phyloP scores from a whole-genome alignment of 352 stramenopile species.

The Globisporangium canariense region DNA sequence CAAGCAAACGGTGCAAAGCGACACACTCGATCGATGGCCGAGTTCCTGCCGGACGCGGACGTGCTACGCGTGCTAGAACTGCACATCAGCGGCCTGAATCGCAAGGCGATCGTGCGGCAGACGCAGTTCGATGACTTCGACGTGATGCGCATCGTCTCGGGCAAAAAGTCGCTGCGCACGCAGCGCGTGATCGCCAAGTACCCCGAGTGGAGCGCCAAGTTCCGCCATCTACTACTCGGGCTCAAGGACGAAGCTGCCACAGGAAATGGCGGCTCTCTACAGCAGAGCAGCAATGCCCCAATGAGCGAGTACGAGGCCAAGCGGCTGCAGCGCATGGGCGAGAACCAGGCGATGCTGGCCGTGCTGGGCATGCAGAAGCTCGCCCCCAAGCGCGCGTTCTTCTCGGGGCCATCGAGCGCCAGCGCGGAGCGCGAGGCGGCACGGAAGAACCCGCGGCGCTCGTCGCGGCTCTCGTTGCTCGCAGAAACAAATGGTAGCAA shows the following conservation, averaged over 20 bases:
- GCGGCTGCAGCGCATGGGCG: slow-evolving; percentile 45
- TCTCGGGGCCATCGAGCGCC: neutral
- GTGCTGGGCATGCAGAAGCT: slow-evolving; percentile 31
- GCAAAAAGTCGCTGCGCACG: neutral
- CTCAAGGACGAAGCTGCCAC: neutral
- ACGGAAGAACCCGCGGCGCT: slow-evolving; percentile 23
- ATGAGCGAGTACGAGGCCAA: slow-evolving; percentile 61
- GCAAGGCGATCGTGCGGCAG: neutral
- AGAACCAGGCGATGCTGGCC: slow-evolving; percentile 43
- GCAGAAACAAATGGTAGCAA: neutral
- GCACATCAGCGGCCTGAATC: neutral
- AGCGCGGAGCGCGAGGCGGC: neutral
- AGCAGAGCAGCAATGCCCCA: neutral
- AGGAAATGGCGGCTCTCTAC: neutral
- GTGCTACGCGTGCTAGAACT: slow-evolving; percentile 14
- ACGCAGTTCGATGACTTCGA: neutral
- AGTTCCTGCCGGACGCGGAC: neutral
- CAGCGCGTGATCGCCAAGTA: neutral
- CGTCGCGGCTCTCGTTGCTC: slow-evolving; percentile 15
- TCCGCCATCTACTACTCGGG: neutral
- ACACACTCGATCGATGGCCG: neutral
- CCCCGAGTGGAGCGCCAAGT: neutral
- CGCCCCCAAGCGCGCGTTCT: neutral
- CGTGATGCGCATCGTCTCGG: neutral
- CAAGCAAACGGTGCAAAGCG: neutral